A percentile compares a stretch with the other conserved stretches of the same genome.
Evolutionary conservation across 768 basidiomycete species (phyloP).

Genomic region (Serendipita sp.): DNA sequence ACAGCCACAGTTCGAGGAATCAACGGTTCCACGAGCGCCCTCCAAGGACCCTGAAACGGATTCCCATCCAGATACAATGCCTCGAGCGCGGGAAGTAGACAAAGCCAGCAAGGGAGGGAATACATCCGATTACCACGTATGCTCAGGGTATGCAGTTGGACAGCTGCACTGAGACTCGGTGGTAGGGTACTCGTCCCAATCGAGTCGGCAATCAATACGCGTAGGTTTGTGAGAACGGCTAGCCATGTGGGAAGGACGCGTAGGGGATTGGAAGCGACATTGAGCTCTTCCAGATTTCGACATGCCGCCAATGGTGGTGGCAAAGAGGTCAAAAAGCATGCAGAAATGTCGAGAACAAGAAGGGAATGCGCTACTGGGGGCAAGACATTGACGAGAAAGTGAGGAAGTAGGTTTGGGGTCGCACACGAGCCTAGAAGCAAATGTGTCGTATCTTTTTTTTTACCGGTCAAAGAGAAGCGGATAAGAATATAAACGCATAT

Average conservation of each 20-base stretch:
- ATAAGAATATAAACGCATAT: background rate
- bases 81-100: constrained; percentile 69
- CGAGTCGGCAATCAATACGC: constrained; percentile 83
- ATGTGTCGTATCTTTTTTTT: constrained; percentile 87
- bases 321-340: constrained; percentile 68
- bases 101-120: constrained; percentile 88
- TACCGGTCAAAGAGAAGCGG: background rate
- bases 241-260: constrained; percentile 85
- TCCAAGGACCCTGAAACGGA: constrained; percentile 90
- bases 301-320: constrained; percentile 74
- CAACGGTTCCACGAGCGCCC: constrained; percentile 72
- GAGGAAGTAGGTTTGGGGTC: constrained; percentile 61
- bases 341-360: constrained; percentile 84
- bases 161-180: constrained; percentile 51
- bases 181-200: constrained; percentile 66
- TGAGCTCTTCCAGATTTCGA: constrained; percentile 75
- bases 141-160: constrained; percentile 76
- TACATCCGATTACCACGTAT: constrained; percentile 77
- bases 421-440: constrained; percentile 69
- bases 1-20: constrained; percentile 19
- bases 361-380: constrained; percentile 63
- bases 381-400: constrained; percentile 52
- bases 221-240: constrained; percentile 53
- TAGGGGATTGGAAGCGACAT: constrained; percentile 80
- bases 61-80: constrained; percentile 87